These are phyloP conservation scores for Trypanosoma avium DNA, from an alignment of 208 protist genomes.

Conservation along the genomic window DNA sequence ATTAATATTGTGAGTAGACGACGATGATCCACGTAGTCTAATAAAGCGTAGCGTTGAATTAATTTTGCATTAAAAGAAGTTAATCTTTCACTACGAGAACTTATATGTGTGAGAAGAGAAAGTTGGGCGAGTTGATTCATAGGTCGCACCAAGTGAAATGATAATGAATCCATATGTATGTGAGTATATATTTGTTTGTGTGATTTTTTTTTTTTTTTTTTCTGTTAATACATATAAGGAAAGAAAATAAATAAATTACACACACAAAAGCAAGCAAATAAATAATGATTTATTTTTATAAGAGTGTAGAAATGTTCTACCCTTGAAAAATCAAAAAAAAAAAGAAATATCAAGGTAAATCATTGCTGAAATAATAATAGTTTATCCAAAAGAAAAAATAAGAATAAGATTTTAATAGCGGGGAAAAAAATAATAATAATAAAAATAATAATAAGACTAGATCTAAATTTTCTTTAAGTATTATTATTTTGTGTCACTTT, in stretches of 20 bases:
- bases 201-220: background rate
- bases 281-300: too few relatives aligned
- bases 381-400: background rate
- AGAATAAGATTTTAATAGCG: background rate
- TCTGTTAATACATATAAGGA: too few relatives aligned
- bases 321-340: too few relatives aligned
- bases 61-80: conserved; percentile 33
- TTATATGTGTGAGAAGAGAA: conserved; percentile 25
- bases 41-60: conserved; percentile 38
- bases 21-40: conserved; percentile 58
- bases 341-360: too few relatives aligned
- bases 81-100: conserved; percentile 15
- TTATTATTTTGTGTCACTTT: background rate
- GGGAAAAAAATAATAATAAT: background rate
- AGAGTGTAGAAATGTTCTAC: too few relatives aligned
- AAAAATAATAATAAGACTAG: background rate
- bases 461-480: background rate
- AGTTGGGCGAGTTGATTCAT: conserved; percentile 43
- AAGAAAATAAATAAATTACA: background rate
- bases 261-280: too few relatives aligned
- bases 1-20: conserved; percentile 36
- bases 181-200: background rate
- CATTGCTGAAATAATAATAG: too few relatives aligned
- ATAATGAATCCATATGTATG: conserved; percentile 69
- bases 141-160: conserved; percentile 50